Percentiles rank a stretch among this genome's conserved stretches.
Evolutionary conservation across 2,329 filamentous ascomycete species (phyloP).

Genomic region (Neopestalotiopsis rosae): DNA sequence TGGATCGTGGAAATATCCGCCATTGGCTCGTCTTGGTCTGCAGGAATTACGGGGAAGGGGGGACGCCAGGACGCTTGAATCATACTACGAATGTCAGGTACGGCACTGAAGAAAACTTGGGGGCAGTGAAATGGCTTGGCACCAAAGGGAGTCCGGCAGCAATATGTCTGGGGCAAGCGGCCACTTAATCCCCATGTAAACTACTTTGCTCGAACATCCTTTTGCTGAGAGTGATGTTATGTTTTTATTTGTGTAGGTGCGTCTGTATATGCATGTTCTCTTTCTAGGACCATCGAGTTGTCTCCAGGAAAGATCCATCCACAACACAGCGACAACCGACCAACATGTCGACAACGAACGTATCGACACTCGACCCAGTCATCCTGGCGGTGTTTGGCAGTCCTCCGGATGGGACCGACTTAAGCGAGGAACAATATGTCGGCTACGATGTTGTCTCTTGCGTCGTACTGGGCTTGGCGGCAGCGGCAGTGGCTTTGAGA

Average conservation of each 20-base stretch:
- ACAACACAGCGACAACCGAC: neutral
- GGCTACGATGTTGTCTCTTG: conserved; percentile 28
- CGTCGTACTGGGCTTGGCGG: conserved; percentile 26
- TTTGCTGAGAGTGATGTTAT: neutral
- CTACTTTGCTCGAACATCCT: neutral
- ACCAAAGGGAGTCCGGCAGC: neutral
- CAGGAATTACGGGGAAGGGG: conserved; percentile 1
- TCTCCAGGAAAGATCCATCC: neutral
- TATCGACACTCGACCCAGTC: conserved; percentile 22
- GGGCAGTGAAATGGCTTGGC: neutral
- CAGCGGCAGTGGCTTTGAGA: conserved; percentile 25
- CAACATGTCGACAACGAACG: neutral
- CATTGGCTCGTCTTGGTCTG: neutral
- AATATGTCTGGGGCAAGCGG: neutral
- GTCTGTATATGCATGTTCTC: neutral
- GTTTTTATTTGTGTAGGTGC: neutral
- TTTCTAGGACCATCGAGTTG: neutral
- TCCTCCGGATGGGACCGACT: conserved; percentile 25
- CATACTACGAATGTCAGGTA: conserved; percentile 1
- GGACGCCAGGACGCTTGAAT: neutral
- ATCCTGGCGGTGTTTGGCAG: conserved; percentile 23
- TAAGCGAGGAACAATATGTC: conserved; percentile 23
- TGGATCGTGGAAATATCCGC: neutral
- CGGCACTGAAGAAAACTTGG: neutral
- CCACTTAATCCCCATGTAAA: neutral